Evolutionary conservation across 2,329 filamentous ascomycete species (phyloP).

Genomic region (Alternaria incomplexa): DNA sequence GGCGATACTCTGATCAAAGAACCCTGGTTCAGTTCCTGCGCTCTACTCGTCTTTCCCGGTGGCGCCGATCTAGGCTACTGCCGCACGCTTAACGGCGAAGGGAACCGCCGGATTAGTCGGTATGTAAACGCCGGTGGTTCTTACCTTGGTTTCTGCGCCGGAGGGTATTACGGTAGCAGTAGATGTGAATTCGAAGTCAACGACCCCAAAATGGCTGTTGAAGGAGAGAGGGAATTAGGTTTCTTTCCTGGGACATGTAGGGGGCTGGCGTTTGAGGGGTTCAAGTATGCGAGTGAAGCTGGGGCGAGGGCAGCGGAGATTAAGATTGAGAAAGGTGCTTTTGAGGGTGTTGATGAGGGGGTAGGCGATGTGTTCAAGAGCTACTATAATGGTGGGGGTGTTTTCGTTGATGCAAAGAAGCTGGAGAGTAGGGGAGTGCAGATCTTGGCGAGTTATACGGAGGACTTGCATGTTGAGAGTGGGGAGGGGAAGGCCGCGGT

Average conservation of each 20-base stretch:
- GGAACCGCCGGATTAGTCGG: conserved; percentile 82
- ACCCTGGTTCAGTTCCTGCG: conserved; percentile 87
- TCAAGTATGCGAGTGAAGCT: conserved; percentile 86
- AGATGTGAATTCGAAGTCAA: conserved; percentile 93
- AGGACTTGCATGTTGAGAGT: conserved; percentile 76
- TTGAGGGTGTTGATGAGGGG: conserved; percentile 56
- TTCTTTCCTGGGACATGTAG: conserved; percentile 90
- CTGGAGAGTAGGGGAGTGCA: conserved; percentile 71
- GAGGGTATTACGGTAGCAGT: conserved; percentile 85
- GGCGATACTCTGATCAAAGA: conserved; percentile 83
- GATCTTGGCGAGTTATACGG: conserved; percentile 79
- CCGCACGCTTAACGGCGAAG: conserved; percentile 81
- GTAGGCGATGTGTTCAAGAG: conserved; percentile 70
- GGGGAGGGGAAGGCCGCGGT: conserved; percentile 78
- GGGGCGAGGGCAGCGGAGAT: conserved; percentile 78
- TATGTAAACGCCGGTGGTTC: conserved; percentile 85
- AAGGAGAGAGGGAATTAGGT: conserved; percentile 81
- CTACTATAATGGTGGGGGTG: conserved; percentile 94
- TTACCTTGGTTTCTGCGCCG: conserved; percentile 92
- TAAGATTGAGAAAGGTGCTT: conserved; percentile 65
- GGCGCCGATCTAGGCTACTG: conserved; percentile 95
- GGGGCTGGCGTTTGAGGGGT: conserved; percentile 86
- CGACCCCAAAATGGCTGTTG: conserved; percentile 78
- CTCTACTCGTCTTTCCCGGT: conserved; percentile 88
- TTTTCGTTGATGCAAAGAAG: conserved; percentile 81